A percentile compares a stretch with the other conserved stretches of the same genome.
Conservation (phyloP, 2,329 filamentous ascomycete genomes). For the Fusarium falciforme region DNA sequence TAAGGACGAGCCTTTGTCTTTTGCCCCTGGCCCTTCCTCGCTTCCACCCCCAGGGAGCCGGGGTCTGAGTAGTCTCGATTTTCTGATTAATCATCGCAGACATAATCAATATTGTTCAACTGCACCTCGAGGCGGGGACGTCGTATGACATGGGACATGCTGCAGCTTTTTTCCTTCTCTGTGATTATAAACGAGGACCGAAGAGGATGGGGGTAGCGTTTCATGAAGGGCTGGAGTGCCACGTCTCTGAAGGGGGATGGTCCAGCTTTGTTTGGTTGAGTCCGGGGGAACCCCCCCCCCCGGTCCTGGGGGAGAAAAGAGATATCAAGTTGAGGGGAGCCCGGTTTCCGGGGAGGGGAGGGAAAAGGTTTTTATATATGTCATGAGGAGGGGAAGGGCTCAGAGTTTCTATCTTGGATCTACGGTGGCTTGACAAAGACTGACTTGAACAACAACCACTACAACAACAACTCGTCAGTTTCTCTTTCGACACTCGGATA, state of each 20-base stretch:
- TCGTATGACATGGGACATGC: conserved; percentile 9
- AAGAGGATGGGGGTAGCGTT: background rate
- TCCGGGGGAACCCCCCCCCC: conserved; percentile 3
- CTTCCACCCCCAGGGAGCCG: background rate
- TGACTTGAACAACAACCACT: background rate
- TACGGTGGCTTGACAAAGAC: background rate
- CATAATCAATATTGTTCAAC: conserved; percentile 42
- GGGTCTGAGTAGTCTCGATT: conserved; percentile 19
- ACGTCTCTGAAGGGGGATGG: background rate
- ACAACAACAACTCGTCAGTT: background rate
- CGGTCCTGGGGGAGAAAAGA: background rate
- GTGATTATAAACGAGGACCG: background rate
- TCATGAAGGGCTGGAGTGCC: conserved; percentile 5
- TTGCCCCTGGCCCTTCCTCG: background rate
- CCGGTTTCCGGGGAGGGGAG: background rate
- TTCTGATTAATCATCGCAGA: conserved; percentile 47
- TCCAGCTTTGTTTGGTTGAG: background rate
- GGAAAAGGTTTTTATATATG: conserved; percentile 10
- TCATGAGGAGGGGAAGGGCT: background rate
- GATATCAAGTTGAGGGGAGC: conserved; percentile 1
- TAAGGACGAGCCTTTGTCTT: background rate
- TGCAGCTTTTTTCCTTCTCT: conserved; percentile 1
- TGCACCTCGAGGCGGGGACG: conserved; percentile 15
- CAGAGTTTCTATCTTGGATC: background rate
- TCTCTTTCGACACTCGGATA: background rate